phyloP scores from a whole-genome alignment of 2,329 filamentous ascomycete species.

The Microsporum canis region DNA sequence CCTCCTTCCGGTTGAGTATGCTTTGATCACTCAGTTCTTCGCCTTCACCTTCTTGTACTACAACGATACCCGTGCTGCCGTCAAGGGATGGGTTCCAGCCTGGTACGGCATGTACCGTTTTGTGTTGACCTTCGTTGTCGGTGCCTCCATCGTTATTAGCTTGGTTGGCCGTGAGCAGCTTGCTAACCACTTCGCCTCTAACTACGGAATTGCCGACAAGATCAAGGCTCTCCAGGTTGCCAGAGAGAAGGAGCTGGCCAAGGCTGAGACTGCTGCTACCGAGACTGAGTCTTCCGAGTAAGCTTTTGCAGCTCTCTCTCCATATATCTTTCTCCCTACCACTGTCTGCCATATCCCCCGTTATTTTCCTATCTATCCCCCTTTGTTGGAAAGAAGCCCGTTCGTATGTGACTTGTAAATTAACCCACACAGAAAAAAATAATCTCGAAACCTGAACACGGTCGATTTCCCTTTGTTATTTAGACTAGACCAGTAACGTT shows the following conservation, averaged over 20 bases:
- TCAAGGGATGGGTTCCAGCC: constrained; percentile 62
- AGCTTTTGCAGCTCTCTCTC: neutral
- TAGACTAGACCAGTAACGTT: neutral
- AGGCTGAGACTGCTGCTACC: constrained; percentile 19
- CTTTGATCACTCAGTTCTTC: constrained; percentile 72
- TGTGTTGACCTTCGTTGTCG: constrained; percentile 81
- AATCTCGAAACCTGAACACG: constrained; percentile 2
- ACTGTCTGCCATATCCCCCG: neutral
- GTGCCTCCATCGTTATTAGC: constrained; percentile 66
- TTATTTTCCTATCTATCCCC: neutral
- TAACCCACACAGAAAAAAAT: constrained; percentile 1
- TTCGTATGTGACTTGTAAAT: constrained; percentile 4
- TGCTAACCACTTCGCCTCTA: constrained; percentile 27
- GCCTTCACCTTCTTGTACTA: constrained; percentile 82
- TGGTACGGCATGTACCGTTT: constrained; percentile 92
- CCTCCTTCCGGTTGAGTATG: constrained; percentile 71
- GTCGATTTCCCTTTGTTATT: neutral
- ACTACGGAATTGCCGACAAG: constrained; percentile 37
- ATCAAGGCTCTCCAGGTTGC: constrained; percentile 42
- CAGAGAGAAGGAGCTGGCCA: constrained; percentile 33
- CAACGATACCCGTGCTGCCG: constrained; percentile 61
- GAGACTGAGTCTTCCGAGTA: constrained; percentile 16
- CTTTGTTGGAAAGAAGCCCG: neutral
- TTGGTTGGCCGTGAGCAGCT: constrained; percentile 75
- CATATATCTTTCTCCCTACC: neutral